phyloP scores from a whole-genome alignment of 2,329 filamentous ascomycete genomes.

The Botrytis hyacinthi region DNA sequence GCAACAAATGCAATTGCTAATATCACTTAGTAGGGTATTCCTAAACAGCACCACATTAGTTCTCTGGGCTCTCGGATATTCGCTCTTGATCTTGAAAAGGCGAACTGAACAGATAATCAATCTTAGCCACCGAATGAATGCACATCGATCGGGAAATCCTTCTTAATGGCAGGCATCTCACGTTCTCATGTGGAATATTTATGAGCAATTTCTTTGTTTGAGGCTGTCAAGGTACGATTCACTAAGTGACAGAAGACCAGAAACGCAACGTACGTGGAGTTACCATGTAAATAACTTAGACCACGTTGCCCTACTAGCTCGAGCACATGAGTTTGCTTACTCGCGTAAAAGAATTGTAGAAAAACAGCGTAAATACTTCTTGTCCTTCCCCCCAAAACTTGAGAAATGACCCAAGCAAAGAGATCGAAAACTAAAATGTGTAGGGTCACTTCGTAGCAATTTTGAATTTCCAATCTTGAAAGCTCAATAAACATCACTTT shows the following conservation, averaged over 20 bases:
- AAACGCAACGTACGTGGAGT: background rate
- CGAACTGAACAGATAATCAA: fast-evolving
- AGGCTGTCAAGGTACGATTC: background rate
- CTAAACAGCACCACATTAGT: too few relatives aligned
- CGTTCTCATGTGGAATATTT: background rate
- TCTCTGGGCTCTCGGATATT: background rate
- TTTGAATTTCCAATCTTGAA: background rate
- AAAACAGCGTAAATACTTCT: background rate
- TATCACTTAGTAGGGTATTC: too few relatives aligned
- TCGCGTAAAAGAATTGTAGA: background rate
- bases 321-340: background rate
- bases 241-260: background rate
- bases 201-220: background rate
- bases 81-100: background rate
- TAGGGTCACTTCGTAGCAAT: too few relatives aligned
- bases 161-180: too few relatives aligned
- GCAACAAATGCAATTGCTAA: too few relatives aligned
- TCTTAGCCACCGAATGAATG: background rate
- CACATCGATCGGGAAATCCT: too few relatives aligned
- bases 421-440: too few relatives aligned
- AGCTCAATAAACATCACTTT: background rate
- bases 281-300: background rate
- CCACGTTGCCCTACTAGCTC: background rate
- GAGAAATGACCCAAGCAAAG: background rate
- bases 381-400: background rate